Base-by-base conservation (phyloP, 176 grass and related monocot genomes). In the Oryza longistaminata region DNA sequence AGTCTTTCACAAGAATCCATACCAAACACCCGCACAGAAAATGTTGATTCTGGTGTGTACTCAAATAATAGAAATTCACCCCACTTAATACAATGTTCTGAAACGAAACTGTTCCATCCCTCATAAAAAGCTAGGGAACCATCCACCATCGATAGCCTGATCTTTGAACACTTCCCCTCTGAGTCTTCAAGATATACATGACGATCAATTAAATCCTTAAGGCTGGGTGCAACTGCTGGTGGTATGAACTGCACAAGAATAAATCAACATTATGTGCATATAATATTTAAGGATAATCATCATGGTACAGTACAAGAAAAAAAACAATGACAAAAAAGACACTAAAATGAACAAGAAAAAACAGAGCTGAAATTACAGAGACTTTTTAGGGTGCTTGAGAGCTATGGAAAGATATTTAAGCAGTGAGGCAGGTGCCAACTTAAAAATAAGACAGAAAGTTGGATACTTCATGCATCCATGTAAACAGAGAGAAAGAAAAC, bases 61-160 rank as follows among this genome's bases (percentile, higher is more conserved):
- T 88, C 61, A 65, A 95, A 93, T 72, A 90, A 21, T 42, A 95
- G 12, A 55, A 91, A n/a, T 0, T 92, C 88, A 37, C 83, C 90
- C 69, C 26, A 39, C 58, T 50, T 74, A 68, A 95, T 88, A 1
- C 25, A 83, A 88, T 95, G 87, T 49, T 83, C 70, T 39, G 77
- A 86, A 75, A 91, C 88, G 90, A 95, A 92, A 62, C 69, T 70
- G 72, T 33, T 22, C 93, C 93, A 95, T 55, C 93, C 90, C 33
- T 87, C 70, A 87, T 82, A 17, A 82, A 92, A 95, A 62, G 66
- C 66, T 40, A 90, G 78, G 39, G 29, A 83, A 68, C 50, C 88
- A 84, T 70, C 45, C 50, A 88, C 62, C 86, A 62, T 10, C 0
- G 86, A 87, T 22, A 92, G 6, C 78, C 50, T 70, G 71, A 88